phyloP scores from a whole-genome alignment of 1,139 yeast genomes.

The Magnusiomyces suaveolens region DNA sequence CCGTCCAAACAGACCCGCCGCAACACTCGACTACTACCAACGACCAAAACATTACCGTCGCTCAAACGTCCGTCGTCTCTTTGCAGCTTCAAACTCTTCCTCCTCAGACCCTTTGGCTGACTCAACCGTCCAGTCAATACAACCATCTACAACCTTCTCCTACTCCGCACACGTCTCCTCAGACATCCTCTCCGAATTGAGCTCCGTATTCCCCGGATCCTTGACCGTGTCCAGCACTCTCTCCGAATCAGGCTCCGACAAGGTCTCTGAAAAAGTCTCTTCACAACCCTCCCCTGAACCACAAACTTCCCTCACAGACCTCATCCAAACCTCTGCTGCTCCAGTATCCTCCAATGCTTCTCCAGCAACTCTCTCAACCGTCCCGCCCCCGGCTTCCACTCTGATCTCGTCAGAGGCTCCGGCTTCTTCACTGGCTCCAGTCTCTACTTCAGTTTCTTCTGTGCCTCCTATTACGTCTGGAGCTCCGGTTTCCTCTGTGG shows the following conservation, averaged over 20 bases:
- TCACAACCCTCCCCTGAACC: not conserved
- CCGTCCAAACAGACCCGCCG: not conserved
- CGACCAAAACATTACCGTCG: constrained; percentile 1
- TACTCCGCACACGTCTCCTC: constrained; percentile 2
- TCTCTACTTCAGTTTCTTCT: not conserved
- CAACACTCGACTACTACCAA: not conserved
- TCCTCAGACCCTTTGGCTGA: constrained; percentile 4
- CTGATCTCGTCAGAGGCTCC: no score
- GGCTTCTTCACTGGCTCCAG: no score
- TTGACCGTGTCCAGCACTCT: not conserved
- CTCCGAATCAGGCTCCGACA: not conserved
- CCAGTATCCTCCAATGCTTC: no score
- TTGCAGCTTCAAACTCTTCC: constrained; percentile 8
- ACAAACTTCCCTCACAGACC: no score
- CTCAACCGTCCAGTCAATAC: no score
- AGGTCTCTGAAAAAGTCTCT: constrained; percentile 1
- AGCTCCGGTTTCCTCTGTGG: no score
- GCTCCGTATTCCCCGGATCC: constrained; percentile 22
- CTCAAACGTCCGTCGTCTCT: constrained; percentile 5
- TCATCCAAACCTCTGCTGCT: no score
- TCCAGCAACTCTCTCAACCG: no score
- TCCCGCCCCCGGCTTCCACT: no score
- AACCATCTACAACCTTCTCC: not conserved
- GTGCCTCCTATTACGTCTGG: not conserved
- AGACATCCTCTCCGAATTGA: constrained; percentile 21